Evolutionary conservation across 371 early-diverging fungal species (phyloP).

Genomic region (Lichtheimia corymbifera): DNA sequence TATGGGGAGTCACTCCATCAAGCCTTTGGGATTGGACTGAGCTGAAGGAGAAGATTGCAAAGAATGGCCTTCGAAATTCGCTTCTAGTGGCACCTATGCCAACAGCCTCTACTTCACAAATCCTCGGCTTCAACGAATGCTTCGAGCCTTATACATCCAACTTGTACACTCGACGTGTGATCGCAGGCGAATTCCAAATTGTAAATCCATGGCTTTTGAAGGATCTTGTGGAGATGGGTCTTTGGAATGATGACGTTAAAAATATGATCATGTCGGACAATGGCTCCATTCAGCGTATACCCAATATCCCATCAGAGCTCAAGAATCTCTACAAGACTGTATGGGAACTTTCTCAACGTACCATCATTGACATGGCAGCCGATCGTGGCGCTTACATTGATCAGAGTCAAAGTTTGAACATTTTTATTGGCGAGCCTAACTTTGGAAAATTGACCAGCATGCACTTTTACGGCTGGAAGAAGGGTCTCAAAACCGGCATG

Average conservation of each 20-base stretch:
- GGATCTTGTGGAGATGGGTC: constrained; percentile 89
- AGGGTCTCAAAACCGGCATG: constrained; percentile 99
- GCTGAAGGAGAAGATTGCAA: constrained; percentile 81
- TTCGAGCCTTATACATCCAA: constrained; percentile 99
- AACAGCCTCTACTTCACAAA: constrained; percentile 99
- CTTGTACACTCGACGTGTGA: constrained; percentile 97
- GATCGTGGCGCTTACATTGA: constrained; percentile 99
- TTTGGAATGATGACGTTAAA: constrained; percentile 97
- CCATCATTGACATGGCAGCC: constrained; percentile 84
- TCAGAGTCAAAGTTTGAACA: constrained; percentile 98
- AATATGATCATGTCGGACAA: constrained; percentile 96
- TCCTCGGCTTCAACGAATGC: constrained; percentile 99
- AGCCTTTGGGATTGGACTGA: constrained; percentile 93
- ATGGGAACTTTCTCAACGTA: constrained; percentile 97
- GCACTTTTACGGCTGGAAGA: constrained; percentile 99
- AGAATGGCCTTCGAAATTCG: constrained; percentile 97
- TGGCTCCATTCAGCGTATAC: constrained; percentile 87
- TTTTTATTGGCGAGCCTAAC: constrained; percentile 93
- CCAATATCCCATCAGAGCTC: constrained; percentile 88
- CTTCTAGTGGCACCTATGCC: constrained; percentile 99
- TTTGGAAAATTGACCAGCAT: constrained; percentile 94
- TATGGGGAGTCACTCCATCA: constrained; percentile 86
- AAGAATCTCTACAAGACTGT: constrained; percentile 98
- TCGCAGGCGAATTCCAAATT: constrained; percentile 99
- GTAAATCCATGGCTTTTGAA: constrained; percentile 97